phyloP scores from a whole-genome alignment of 441 rosid species.

The Metrosideros polymorpha region DNA sequence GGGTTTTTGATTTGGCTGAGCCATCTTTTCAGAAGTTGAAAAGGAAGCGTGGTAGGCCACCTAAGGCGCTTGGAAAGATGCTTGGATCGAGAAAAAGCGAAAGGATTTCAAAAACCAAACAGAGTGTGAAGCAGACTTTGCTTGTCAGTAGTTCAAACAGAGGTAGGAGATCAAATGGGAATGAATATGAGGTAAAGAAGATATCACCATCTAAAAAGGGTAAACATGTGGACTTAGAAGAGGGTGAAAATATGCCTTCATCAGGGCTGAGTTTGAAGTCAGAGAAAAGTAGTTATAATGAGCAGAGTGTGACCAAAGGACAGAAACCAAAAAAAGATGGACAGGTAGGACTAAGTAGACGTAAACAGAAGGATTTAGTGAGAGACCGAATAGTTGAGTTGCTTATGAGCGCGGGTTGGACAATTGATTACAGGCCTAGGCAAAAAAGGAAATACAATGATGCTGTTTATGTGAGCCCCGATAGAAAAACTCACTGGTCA shows the following conservation, averaged over 20 bases:
- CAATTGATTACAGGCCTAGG: slow-evolving; percentile 69
- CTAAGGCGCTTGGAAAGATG: slow-evolving; percentile 3
- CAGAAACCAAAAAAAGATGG: slow-evolving; percentile 5
- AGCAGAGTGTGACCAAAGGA: slow-evolving; percentile 8
- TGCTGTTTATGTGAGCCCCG: slow-evolving; percentile 92
- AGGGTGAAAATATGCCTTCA: neutral
- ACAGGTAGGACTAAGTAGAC: slow-evolving; percentile 17
- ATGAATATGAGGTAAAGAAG: slow-evolving; percentile 1
- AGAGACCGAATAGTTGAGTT: slow-evolving; percentile 62
- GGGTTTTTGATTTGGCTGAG: neutral
- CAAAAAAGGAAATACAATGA: slow-evolving; percentile 44
- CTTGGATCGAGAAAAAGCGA: slow-evolving; percentile 1
- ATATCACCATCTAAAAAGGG: neutral
- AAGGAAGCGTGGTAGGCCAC: slow-evolving; percentile 14
- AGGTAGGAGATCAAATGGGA: slow-evolving; percentile 5
- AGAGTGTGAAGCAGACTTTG: neutral
- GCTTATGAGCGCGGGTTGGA: slow-evolving; percentile 88
- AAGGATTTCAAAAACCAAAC: neutral
- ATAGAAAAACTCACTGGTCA: slow-evolving; percentile 95
- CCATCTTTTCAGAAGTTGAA: slow-evolving; percentile 1
- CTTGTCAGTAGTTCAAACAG: slow-evolving; percentile 2
- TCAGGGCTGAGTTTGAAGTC: neutral
- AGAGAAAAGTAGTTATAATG: slow-evolving; percentile 4
- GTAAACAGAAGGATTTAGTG: slow-evolving; percentile 37
- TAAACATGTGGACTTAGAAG: neutral